Evolutionary conservation across 2,329 filamentous ascomycete species (phyloP).

Genomic region (Hymenoscyphus occultus): DNA sequence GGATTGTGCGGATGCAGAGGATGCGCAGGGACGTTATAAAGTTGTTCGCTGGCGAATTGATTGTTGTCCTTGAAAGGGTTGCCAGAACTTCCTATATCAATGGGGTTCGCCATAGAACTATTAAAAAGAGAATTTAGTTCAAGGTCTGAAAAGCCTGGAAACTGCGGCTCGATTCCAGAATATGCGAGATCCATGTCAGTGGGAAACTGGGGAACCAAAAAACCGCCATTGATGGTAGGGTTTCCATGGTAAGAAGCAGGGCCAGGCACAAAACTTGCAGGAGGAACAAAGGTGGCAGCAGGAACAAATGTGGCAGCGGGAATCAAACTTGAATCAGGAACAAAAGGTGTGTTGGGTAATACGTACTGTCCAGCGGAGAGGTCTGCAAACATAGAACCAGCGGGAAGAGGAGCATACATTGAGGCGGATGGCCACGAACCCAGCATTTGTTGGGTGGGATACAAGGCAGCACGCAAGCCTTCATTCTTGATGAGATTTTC

Average conservation of each 20-base stretch:
- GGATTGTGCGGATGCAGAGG: not conserved
- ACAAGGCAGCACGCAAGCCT: slow-evolving; percentile 20
- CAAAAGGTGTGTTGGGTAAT: not conserved
- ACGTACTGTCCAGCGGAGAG: not conserved
- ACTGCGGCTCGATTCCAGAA: not conserved
- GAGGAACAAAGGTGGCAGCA: not conserved
- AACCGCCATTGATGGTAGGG: not conserved
- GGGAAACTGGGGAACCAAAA: not conserved
- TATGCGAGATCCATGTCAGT: slow-evolving; percentile 1
- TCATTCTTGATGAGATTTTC: not conserved
- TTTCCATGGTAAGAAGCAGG: not conserved
- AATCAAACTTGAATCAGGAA: not conserved
- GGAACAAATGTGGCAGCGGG: not conserved
- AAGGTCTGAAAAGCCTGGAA: not conserved
- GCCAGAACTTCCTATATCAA: not conserved
- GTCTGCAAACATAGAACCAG: not conserved
- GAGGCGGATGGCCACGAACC: slow-evolving; percentile 12
- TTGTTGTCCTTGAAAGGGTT: slow-evolving; percentile 1
- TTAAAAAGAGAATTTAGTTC: not conserved
- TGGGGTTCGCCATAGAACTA: slow-evolving; percentile 11
- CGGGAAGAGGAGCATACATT: not conserved
- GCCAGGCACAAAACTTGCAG: not conserved
- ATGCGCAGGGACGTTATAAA: not conserved
- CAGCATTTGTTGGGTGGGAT: slow-evolving; percentile 31
- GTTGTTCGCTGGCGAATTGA: not conserved